Base-by-base conservation (phyloP, 2,329 filamentous ascomycete species). In the Phoma herbarum region DNA sequence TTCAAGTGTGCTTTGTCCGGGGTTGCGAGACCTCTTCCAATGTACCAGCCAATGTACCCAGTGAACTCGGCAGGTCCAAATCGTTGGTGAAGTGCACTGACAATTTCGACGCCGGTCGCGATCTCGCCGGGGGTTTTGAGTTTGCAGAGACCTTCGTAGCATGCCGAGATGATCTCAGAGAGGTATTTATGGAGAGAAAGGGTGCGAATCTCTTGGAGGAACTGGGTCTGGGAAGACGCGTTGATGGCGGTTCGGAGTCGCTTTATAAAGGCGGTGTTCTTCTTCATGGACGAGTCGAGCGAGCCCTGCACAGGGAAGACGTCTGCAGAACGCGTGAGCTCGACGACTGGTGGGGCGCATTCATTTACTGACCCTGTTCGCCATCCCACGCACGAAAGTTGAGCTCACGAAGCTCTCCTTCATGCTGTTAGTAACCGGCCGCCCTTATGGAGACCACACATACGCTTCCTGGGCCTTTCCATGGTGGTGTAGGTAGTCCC, bases 201-300 rank as follows among this genome's bases (percentile, higher is more conserved):
- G 25, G 92, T 91, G 70, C 90, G 89, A 70, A 97, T 93, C 75
- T 98, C 94, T 75, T 94, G 88, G 46, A 97, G 81, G 79, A 98
- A 96, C 59, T 92, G 95, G 66, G 86, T 83, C 53, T 93, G 87
- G 54, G 90, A 91, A 56, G 92, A 84, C 47, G 91, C 81, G 63
- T 90, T 93, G 63, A 98, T 89, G 60, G 92, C 91, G 58, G 94
- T 97, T 69, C 94, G 91, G 55, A 98, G 84, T 72, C 94, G 92
- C 80, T 97, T 97, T 75, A 98, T 98, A 78, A 98, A 97, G 66
- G 93, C 93, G 4, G 94, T 98, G 72, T 98, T 98, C 83, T 97
- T 98, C 82, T 97, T 97, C 77, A 98, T 84, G 50, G 93, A 95
- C 51, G 94, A 97, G 78, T 98, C 94, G 73, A 98, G 89, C 28